Percentiles rank a stretch among this genome's conserved stretches.
Conservation (phyloP, 2,329 filamentous ascomycete species). For the Penicillium sp. region DNA sequence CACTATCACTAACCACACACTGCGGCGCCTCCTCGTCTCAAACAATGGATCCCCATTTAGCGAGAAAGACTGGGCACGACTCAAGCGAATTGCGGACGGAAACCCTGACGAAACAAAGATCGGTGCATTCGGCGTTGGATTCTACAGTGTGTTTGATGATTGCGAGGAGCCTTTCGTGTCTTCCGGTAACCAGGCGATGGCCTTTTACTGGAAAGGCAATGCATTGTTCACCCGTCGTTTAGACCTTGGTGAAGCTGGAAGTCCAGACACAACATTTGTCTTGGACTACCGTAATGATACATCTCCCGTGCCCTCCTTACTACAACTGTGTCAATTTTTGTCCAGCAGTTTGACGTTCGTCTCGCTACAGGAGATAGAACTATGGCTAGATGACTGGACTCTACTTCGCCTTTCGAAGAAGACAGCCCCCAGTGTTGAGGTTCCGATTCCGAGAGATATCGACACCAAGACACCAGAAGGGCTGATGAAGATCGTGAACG, state of each 20-base stretch:
- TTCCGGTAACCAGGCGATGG: constrained; percentile 90
- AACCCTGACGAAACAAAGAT: constrained; percentile 99
- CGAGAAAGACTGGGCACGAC: constrained; percentile 84
- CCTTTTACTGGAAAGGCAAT: constrained; percentile 99
- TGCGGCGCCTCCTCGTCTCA: constrained; percentile 83
- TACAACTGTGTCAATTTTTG: constrained; percentile 87
- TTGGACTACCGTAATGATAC: constrained; percentile 89
- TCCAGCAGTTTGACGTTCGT: constrained; percentile 96
- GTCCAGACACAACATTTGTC: constrained; percentile 82
- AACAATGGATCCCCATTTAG: constrained; percentile 90
- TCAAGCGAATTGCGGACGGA: constrained; percentile 98
- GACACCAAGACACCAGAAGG: constrained; percentile 82
- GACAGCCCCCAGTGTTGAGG: constrained; percentile 71
- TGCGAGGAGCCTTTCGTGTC: constrained; percentile 97
- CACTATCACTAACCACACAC: constrained; percentile 77
- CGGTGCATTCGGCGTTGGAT: constrained; percentile 95
- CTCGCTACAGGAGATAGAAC: constrained; percentile 79
- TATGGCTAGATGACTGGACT: constrained; percentile 86
- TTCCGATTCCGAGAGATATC: constrained; percentile 75
- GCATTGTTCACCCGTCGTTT: constrained; percentile 89
- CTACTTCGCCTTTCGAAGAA: constrained; percentile 81
- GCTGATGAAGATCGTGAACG: constrained; percentile 80
- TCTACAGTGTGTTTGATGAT: constrained; percentile 98
- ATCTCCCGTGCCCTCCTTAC: constrained; percentile 80
- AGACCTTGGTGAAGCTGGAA: constrained; percentile 66